Percentiles rank a stretch among this genome's conserved stretches.
Evolutionary conservation across 2,329 filamentous ascomycete genomes (phyloP).

Genomic region (Fusarium humuli): DNA sequence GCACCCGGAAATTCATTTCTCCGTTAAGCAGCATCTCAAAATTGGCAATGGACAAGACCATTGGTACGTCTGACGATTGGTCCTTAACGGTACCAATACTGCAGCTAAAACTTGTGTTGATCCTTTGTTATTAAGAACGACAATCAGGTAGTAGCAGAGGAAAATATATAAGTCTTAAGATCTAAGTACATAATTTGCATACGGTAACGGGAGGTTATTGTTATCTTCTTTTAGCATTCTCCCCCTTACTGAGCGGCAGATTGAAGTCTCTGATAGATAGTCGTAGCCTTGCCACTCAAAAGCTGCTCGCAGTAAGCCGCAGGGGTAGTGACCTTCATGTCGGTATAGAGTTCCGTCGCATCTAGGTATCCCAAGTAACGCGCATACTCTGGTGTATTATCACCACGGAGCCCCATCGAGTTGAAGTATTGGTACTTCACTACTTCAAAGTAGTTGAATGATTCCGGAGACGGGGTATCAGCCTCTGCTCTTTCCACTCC

Average conservation of each 20-base stretch:
- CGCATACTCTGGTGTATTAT: background rate
- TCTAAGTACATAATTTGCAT: background rate
- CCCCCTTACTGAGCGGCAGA: background rate
- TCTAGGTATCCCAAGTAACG: background rate
- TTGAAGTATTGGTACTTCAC: background rate
- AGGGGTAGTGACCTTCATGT: background rate
- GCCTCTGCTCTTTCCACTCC: background rate
- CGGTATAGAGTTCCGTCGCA: background rate
- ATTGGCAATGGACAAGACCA: too few relatives aligned
- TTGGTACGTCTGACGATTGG: too few relatives aligned
- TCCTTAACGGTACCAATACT: too few relatives aligned
- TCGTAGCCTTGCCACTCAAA: background rate
- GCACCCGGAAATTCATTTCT: background rate
- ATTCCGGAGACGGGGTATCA: background rate
- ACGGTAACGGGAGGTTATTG: background rate
- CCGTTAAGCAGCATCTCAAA: too few relatives aligned
- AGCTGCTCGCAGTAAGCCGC: background rate
- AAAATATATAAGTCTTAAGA: background rate
- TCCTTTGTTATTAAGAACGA: too few relatives aligned
- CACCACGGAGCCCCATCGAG: background rate
- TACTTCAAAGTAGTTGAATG: background rate
- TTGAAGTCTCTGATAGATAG: background rate
- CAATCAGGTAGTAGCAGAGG: rapidly evolving
- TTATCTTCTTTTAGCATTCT: rapidly evolving
- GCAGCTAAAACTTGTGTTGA: too few relatives aligned